phyloP scores from a whole-genome alignment of 441 rosid genomes.

The Codiaeum variegatum region DNA sequence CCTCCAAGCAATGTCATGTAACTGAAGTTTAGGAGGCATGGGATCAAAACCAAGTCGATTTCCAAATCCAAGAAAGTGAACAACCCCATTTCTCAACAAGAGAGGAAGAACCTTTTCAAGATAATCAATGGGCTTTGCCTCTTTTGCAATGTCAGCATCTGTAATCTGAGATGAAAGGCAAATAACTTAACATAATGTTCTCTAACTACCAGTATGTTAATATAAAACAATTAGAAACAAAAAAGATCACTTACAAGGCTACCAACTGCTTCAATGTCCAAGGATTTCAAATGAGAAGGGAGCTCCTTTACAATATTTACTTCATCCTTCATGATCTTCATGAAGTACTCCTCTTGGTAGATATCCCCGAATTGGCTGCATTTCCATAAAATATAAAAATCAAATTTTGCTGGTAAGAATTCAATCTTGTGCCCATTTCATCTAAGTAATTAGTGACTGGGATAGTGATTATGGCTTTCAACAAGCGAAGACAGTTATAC shows the following conservation, averaged over 20 bases:
- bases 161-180: slow-evolving; percentile 52
- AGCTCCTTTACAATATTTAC: slow-evolving; percentile 68
- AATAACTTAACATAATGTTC: slow-evolving; percentile 5
- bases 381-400: slow-evolving; percentile 21
- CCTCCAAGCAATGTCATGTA: slow-evolving; percentile 21
- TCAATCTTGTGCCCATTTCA: neutral
- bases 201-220: neutral
- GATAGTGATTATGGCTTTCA: neutral
- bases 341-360: slow-evolving; percentile 70
- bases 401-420: slow-evolving; percentile 2
- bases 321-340: slow-evolving; percentile 56
- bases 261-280: slow-evolving; percentile 65
- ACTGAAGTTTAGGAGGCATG: slow-evolving; percentile 77
- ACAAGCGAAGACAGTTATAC: neutral
- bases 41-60: slow-evolving; percentile 94
- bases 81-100: slow-evolving; percentile 52
- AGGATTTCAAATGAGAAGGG: slow-evolving; percentile 53
- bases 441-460: neutral
- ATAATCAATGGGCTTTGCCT: slow-evolving; percentile 72
- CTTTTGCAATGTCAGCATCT: slow-evolving; percentile 76
- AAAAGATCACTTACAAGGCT: slow-evolving; percentile 46
- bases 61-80: slow-evolving; percentile 86
- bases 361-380: slow-evolving; percentile 86
- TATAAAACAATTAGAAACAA: slow-evolving; percentile 3
- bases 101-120: slow-evolving; percentile 58